Evolutionary conservation across 2,329 filamentous ascomycete genomes (phyloP).

Genomic region (Fusarium sp.): DNA sequence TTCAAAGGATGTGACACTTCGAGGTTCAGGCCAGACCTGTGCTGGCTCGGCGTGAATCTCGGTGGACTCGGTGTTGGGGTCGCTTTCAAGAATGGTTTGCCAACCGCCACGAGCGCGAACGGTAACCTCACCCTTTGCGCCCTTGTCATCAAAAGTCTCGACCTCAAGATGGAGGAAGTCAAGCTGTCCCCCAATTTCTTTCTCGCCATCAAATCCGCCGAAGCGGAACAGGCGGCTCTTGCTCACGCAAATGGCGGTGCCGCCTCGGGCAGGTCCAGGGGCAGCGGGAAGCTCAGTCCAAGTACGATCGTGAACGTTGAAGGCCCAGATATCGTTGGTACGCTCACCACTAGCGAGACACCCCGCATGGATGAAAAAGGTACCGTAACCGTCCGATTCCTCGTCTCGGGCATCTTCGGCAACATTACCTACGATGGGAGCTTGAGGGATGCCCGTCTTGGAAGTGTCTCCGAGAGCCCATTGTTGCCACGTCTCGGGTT

Average conservation of each 20-base stretch:
- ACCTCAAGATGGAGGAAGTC: slow-evolving; percentile 70
- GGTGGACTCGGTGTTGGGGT: slow-evolving; percentile 46
- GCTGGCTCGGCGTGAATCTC: slow-evolving; percentile 49
- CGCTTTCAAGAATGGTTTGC: slow-evolving; percentile 59
- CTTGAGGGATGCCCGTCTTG: slow-evolving; percentile 66
- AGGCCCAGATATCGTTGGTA: slow-evolving; percentile 78
- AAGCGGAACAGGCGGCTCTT: slow-evolving; percentile 77
- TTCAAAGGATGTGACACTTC: slow-evolving; percentile 64
- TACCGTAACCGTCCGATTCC: slow-evolving; percentile 69
- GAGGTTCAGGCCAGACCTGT: slow-evolving; percentile 60
- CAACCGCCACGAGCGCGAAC: slow-evolving; percentile 62
- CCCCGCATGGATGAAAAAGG: slow-evolving; percentile 80
- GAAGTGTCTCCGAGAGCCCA: slow-evolving; percentile 65
- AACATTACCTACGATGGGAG: slow-evolving; percentile 65
- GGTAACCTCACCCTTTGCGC: slow-evolving; percentile 58
- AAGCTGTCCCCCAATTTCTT: slow-evolving; percentile 74
- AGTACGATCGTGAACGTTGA: slow-evolving; percentile 68
- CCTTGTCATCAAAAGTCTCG: slow-evolving; percentile 63
- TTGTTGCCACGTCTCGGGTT: slow-evolving; percentile 60
- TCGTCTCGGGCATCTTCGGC: slow-evolving; percentile 67
- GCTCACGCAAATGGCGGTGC: slow-evolving; percentile 71
- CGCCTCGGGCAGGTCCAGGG: slow-evolving; percentile 72
- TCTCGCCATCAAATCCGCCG: slow-evolving; percentile 78
- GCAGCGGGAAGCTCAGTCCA: slow-evolving; percentile 77
- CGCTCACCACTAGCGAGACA: slow-evolving; percentile 70